These are phyloP conservation scores for Coemansia sp. DNA, from an alignment of 192 early-diverging fungal genomes.

Conservation along the genomic window DNA sequence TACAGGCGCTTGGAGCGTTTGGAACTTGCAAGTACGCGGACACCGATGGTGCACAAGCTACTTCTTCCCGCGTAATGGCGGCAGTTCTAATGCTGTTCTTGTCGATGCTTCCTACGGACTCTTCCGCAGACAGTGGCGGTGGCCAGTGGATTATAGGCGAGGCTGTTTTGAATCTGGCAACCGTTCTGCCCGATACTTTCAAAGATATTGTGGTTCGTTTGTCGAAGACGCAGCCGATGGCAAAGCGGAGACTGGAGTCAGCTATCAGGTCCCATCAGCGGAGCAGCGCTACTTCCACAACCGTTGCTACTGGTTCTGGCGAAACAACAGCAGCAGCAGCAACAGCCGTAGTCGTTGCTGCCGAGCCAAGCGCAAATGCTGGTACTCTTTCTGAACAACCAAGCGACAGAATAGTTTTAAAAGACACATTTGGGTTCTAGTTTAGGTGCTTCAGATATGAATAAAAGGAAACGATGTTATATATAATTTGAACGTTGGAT, in stretches of 20 bases:
- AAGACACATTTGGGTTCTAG: constrained; percentile 37
- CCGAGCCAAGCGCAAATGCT: neutral
- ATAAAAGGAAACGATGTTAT: neutral
- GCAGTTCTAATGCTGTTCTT: constrained; percentile 38
- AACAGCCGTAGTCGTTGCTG: neutral
- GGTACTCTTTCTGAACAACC: neutral
- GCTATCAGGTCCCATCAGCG: constrained; percentile 25
- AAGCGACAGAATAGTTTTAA: constrained; percentile 19
- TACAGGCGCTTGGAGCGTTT: constrained; percentile 15
- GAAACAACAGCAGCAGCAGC: neutral
- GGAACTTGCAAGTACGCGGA: constrained; percentile 14
- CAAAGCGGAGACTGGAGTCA: constrained; percentile 27
- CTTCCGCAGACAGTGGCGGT: neutral
- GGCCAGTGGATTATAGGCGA: constrained; percentile 9
- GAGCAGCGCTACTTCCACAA: neutral
- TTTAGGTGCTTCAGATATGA: neutral
- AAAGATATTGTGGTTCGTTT: constrained; percentile 23
- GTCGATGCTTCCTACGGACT: constrained; percentile 25
- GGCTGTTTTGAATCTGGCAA: constrained; percentile 26
- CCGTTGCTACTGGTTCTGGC: neutral
- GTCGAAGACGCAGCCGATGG: constrained; percentile 21
- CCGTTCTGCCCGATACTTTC: constrained; percentile 17
- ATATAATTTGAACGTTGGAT: neutral
- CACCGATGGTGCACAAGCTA: neutral
- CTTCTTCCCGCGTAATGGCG: constrained; percentile 14